Conservation (phyloP, 108 stramenopile species). For the Discostella stelligeroides region DNA sequence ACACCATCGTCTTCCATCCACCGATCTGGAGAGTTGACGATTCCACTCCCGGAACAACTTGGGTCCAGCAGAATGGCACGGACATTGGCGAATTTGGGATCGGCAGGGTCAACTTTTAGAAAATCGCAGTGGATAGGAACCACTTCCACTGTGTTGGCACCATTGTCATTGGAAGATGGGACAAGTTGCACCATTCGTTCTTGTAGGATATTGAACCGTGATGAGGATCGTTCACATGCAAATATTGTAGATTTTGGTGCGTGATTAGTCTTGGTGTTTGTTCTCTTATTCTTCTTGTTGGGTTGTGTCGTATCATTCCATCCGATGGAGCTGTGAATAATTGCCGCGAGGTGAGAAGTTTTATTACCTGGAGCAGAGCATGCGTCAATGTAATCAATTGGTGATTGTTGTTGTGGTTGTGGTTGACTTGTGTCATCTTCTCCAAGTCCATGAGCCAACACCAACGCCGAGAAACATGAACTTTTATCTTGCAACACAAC, state of each 20-base stretch:
- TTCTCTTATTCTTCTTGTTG: slow-evolving; percentile 27
- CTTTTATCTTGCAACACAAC: slow-evolving; percentile 93
- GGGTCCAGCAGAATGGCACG: slow-evolving; percentile 95
- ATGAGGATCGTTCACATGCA: slow-evolving; percentile 88
- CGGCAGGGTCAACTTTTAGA: slow-evolving; percentile 66
- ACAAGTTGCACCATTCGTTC: slow-evolving; percentile 64
- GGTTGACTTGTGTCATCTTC: slow-evolving; percentile 26
- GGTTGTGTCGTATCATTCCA: slow-evolving; percentile 8
- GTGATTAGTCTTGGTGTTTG: background rate
- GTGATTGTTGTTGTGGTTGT: slow-evolving; percentile 6
- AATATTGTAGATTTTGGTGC: slow-evolving; percentile 60
- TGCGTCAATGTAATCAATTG: slow-evolving; percentile 91
- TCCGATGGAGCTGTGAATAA: slow-evolving; percentile 44
- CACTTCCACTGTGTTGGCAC: slow-evolving; percentile 26
- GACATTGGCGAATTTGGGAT: slow-evolving; percentile 62
- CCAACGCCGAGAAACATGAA: slow-evolving; percentile 95
- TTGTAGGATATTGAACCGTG: slow-evolving; percentile 76
- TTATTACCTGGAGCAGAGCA: slow-evolving; percentile 99
- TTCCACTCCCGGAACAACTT: slow-evolving; percentile 98
- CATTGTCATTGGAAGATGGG: slow-evolving; percentile 11
- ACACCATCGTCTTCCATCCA: slow-evolving; percentile 39
- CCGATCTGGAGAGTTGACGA: slow-evolving; percentile 79
- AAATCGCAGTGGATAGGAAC: slow-evolving; percentile 83
- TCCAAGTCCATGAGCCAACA: slow-evolving; percentile 68
- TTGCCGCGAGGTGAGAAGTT: slow-evolving; percentile 95